Evolutionary conservation across 192 early-diverging fungal genomes (phyloP), one percentile per base, ranked within the genome.

Genomic region (Diversispora eburnea): DNA sequence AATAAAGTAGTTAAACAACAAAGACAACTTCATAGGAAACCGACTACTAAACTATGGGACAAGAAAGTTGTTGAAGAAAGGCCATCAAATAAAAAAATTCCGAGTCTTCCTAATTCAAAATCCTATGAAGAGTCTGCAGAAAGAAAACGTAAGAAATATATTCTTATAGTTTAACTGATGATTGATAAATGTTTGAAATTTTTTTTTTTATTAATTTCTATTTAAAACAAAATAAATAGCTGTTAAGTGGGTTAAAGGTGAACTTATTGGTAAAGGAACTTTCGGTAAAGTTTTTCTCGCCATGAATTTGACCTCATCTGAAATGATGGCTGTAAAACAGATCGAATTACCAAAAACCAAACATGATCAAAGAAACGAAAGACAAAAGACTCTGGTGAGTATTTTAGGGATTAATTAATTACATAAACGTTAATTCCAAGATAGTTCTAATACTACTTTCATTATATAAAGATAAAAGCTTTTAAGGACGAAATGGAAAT

Each of bases 311-410:
- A 84, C 84, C 4, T 88, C 87, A 0, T 88, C 90, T 41, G 92
- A 93, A 70, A 85, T 93, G 74, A 91, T 94, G 72, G 92, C 92
- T 0, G 92, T 93, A 41, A 94, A 94, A 77, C 91, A 94, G 79
- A 90, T 94, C 8, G 86, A 87, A 63, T 76, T 91, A 67, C 88
- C 88, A 4, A 78, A 68, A 20, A 85, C 82, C 8, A 77, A 77
- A 25, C 81, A 82, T 10, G 85, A 87, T 55, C 55, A 77, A 22
- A 67, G 77, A 9, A 83, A 81, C 52, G 82, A 82, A 25, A 71
- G 78, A 33, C 78, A 84, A 51, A 72, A 76, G 51, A 80, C 79
- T 4, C 76, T 79, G 13, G 78, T 83, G 19, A 9, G 12, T 68
- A 66, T 43, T n/a, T 63, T 45, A 42, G 15, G 19, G 0, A 8